These are phyloP conservation scores for Celoporthe dispersa DNA, from an alignment of 2,329 filamentous ascomycete genomes.

Conservation along the genomic window DNA sequence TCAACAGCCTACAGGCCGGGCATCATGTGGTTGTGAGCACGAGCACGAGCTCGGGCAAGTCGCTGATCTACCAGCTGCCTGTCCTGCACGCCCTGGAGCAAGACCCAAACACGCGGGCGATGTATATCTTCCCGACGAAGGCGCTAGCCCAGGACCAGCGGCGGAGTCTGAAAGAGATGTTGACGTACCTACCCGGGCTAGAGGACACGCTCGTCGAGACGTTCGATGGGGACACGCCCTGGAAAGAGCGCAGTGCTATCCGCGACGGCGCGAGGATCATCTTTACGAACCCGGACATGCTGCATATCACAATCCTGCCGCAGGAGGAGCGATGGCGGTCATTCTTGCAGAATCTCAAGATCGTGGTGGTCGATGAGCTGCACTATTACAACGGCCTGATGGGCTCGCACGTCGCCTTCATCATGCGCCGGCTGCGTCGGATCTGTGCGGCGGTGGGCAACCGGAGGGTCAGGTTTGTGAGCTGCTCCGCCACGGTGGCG, in stretches of 20 bases:
- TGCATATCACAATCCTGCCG: constrained; percentile 90
- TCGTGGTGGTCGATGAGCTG: constrained; percentile 88
- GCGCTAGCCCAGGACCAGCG: constrained; percentile 94
- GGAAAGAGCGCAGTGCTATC: constrained; percentile 76
- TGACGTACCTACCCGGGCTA: constrained; percentile 78
- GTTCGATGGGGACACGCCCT: constrained; percentile 93
- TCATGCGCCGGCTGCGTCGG: constrained; percentile 86
- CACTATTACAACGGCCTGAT: constrained; percentile 97
- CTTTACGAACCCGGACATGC: constrained; percentile 98
- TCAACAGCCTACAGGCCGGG: constrained; percentile 83
- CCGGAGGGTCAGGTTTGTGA: constrained; percentile 82
- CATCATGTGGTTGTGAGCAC: constrained; percentile 91
- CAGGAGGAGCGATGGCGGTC: constrained; percentile 88
- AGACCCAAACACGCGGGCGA: constrained; percentile 76
- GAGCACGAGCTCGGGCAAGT: constrained; percentile 95
- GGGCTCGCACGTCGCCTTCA: constrained; percentile 90
- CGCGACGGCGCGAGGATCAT: constrained; percentile 90
- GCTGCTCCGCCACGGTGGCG: constrained; percentile 93
- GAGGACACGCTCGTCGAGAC: constrained; percentile 83
- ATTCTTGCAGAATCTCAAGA: constrained; percentile 87
- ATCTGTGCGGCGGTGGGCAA: constrained; percentile 93
- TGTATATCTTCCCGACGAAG: constrained; percentile 99
- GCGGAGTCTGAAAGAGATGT: constrained; percentile 82
- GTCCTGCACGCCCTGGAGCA: constrained; percentile 85
- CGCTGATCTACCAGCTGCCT: constrained; percentile 95